Evolutionary conservation across 2,329 filamentous ascomycete genomes (phyloP).

Genomic region (Ophiosphaerella narmari): DNA sequence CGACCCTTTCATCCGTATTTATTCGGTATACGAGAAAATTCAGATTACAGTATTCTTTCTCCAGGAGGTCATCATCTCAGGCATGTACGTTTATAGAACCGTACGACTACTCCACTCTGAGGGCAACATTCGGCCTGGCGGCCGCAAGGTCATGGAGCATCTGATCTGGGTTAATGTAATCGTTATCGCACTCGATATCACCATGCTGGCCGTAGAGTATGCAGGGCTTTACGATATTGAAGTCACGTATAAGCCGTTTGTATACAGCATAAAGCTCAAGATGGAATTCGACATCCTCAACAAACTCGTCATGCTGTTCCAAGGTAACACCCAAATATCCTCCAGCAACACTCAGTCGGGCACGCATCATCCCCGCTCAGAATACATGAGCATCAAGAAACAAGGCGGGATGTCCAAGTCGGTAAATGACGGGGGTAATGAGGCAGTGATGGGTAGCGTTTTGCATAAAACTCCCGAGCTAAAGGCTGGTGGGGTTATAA

Average conservation of each 20-base stretch:
- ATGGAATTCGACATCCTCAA: constrained; percentile 60
- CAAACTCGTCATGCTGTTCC: constrained; percentile 20
- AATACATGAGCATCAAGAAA: background rate
- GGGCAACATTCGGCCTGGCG: constrained; percentile 4
- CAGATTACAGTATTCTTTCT: constrained; percentile 47
- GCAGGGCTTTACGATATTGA: constrained; percentile 34
- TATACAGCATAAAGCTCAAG: constrained; percentile 54
- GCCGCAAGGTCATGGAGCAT: constrained; percentile 29
- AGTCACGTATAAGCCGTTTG: constrained; percentile 43
- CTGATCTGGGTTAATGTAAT: constrained; percentile 46
- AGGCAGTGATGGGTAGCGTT: background rate
- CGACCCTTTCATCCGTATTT: constrained; percentile 9
- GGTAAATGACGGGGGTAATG: background rate
- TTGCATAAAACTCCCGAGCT: background rate
- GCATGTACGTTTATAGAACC: constrained; percentile 58
- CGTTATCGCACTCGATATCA: constrained; percentile 47
- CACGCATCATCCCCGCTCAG: background rate
- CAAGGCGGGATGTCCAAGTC: background rate
- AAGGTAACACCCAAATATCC: background rate
- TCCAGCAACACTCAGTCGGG: background rate
- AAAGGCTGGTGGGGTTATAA: constrained; percentile 11
- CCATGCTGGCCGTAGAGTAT: constrained; percentile 47
- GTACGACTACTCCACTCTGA: constrained; percentile 44
- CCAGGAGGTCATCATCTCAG: constrained; percentile 43
- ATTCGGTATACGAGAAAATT: constrained; percentile 43